phyloP scores from a whole-genome alignment of 2,329 filamentous ascomycete species.

The Zasmidium cellare region DNA sequence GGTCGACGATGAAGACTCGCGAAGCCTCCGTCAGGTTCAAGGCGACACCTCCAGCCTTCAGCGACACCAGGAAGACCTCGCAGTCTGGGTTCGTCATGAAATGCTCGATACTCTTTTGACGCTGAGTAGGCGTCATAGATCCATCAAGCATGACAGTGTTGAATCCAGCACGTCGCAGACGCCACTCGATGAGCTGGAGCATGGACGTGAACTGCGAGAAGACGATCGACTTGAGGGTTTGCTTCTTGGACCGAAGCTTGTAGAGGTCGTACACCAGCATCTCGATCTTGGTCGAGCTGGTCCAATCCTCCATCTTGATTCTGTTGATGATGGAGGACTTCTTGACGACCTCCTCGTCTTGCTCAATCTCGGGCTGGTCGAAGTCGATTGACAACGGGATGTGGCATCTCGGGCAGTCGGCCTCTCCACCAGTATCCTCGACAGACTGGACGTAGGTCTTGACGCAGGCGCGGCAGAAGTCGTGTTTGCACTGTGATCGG shows the following conservation, averaged over 20 bases:
- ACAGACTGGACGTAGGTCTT: slow-evolving; percentile 79
- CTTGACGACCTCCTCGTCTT: slow-evolving; percentile 82
- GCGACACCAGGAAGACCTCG: slow-evolving; percentile 91
- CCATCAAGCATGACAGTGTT: slow-evolving; percentile 98
- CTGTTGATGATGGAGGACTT: slow-evolving; percentile 98
- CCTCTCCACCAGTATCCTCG: slow-evolving; percentile 58
- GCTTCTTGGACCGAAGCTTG: slow-evolving; percentile 85
- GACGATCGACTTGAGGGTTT: slow-evolving; percentile 94
- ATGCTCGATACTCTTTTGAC: slow-evolving; percentile 89
- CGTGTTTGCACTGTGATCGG: slow-evolving; percentile 86
- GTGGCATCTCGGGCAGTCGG: slow-evolving; percentile 88
- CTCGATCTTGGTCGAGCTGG: slow-evolving; percentile 96
- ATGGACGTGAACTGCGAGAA: slow-evolving; percentile 98
- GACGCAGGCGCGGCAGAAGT: slow-evolving; percentile 82
- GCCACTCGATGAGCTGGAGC: slow-evolving; percentile 96
- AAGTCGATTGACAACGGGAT: slow-evolving; percentile 87
- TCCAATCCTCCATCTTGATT: slow-evolving; percentile 99
- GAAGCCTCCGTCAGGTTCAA: slow-evolving; percentile 94
- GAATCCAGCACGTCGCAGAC: slow-evolving; percentile 91
- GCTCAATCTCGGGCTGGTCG: slow-evolving; percentile 92
- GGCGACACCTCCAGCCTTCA: slow-evolving; percentile 94
- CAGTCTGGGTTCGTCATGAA: slow-evolving; percentile 96
- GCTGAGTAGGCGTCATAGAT: slow-evolving; percentile 87
- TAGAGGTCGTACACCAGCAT: slow-evolving; percentile 92
- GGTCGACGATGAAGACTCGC: slow-evolving; percentile 8